phyloP scores from a whole-genome alignment of 1,284 basidiomycete genomes.

The Ganoderma sinense region DNA sequence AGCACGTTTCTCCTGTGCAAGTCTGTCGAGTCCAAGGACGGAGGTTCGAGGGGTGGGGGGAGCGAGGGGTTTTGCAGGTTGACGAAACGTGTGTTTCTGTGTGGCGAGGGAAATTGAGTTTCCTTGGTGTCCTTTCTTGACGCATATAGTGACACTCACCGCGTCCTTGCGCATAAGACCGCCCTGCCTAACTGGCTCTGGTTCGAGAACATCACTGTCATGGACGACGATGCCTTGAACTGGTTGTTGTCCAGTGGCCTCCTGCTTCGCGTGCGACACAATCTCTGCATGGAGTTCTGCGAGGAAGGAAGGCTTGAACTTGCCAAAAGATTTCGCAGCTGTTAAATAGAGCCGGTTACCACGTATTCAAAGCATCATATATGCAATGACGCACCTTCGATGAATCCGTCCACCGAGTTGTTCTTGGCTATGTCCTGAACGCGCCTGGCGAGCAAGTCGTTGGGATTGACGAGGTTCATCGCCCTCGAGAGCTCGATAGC shows the following conservation, averaged over 20 bases:
- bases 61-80: conserved; percentile 75
- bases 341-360: conserved; percentile 27
- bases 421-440: conserved; percentile 84
- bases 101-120: background rate
- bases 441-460: conserved; percentile 80
- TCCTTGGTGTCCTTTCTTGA: background rate
- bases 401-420: conserved; percentile 71
- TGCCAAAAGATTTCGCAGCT: conserved; percentile 87
- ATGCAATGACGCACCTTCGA: conserved; percentile 50
- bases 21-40: conserved; percentile 83
- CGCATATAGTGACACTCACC: conserved; percentile 50
- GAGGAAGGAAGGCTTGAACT: conserved; percentile 76
- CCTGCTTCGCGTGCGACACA: conserved; percentile 71
- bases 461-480: conserved; percentile 83
- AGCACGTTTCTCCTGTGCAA: conserved; percentile 88
- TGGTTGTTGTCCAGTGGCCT: conserved; percentile 63
- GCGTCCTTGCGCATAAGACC: conserved; percentile 75
- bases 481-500: conserved; percentile 85
- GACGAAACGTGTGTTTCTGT: conserved; percentile 80
- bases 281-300: conserved; percentile 64
- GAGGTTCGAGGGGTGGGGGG: conserved; percentile 79
- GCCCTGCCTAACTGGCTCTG: conserved; percentile 78
- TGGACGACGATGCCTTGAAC: conserved; percentile 82
- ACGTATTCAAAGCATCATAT: background rate
- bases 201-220: conserved; percentile 82